phyloP scores from a whole-genome alignment of 257 asterid species.

The Penstemon newberryi region DNA sequence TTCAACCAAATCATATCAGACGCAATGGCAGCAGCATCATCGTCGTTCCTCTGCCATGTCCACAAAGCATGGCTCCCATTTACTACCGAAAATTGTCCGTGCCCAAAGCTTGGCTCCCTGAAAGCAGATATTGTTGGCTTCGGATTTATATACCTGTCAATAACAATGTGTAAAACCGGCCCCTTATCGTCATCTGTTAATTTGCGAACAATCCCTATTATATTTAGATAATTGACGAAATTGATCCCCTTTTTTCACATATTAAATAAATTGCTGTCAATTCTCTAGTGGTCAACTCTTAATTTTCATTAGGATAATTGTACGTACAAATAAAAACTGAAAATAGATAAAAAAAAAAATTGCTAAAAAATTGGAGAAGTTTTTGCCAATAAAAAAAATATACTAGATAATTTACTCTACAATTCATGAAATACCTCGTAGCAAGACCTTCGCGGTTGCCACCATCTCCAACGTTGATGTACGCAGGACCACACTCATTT shows the following conservation, averaged over 20 bases:
- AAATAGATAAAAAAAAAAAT: too few species aligned
- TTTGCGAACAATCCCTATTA: too few species aligned
- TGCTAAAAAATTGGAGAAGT: too few species aligned
- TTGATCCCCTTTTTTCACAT: too few species aligned
- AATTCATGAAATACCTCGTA: slow-evolving; percentile 30
- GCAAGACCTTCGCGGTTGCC: slow-evolving; percentile 95
- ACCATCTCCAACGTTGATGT: slow-evolving; percentile 77
- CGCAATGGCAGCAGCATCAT: slow-evolving; percentile 35
- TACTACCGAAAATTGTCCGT: slow-evolving; percentile 54
- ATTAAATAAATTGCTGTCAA: too few species aligned
- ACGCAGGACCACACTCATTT: slow-evolving; percentile 58
- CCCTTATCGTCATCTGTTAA: too few species aligned
- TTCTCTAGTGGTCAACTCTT: too few species aligned
- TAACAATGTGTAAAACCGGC: not conserved
- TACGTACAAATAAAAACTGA: too few species aligned
- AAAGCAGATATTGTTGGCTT: slow-evolving; percentile 56
- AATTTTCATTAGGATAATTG: too few species aligned
- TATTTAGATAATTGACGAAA: too few species aligned
- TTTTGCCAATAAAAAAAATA: not conserved
- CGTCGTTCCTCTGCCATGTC: slow-evolving; percentile 80
- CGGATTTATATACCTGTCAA: slow-evolving; percentile 52
- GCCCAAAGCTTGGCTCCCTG: slow-evolving; percentile 92
- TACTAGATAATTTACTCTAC: not conserved
- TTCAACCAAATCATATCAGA: slow-evolving; percentile 61
- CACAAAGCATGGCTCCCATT: slow-evolving; percentile 72